A percentile compares a stretch with the other conserved stretches of the same genome.
Evolutionary conservation across 1,139 yeast species (phyloP).

Genomic region (Kurtzmaniella quercitrusa): DNA sequence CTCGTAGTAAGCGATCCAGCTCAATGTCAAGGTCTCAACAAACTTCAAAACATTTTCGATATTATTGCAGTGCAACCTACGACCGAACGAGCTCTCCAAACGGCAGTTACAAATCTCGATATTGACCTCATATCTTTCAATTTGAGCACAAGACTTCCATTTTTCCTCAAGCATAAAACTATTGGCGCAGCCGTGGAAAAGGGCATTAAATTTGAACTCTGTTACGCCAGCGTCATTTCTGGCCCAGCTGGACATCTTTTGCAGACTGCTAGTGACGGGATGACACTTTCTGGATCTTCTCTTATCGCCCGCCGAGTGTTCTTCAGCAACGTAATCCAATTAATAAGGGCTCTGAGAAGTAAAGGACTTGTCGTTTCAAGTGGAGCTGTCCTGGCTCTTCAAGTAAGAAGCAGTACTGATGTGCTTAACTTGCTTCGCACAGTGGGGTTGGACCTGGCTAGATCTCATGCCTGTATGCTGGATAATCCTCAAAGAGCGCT

Average conservation of each 20-base stretch:
- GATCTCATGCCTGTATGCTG: slow-evolving; percentile 58
- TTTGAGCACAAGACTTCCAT: slow-evolving; percentile 63
- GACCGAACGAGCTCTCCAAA: slow-evolving; percentile 73
- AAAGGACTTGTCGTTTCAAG: slow-evolving; percentile 77
- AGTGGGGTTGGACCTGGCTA: slow-evolving; percentile 64
- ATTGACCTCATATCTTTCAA: slow-evolving; percentile 78
- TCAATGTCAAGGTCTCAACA: slow-evolving; percentile 66
- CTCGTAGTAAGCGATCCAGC: slow-evolving; percentile 73
- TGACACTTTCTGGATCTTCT: slow-evolving; percentile 15
- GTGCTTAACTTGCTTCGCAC: slow-evolving; percentile 61
- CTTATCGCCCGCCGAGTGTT: slow-evolving; percentile 49
- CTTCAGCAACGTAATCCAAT: slow-evolving; percentile 67
- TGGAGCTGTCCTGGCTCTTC: slow-evolving; percentile 62
- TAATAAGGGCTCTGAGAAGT: slow-evolving; percentile 78
- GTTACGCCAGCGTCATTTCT: slow-evolving; percentile 54
- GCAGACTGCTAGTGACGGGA: slow-evolving; percentile 13
- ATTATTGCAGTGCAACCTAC: slow-evolving; percentile 77
- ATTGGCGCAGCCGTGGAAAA: slow-evolving; percentile 78
- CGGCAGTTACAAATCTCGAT: slow-evolving; percentile 69
- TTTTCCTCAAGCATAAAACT: slow-evolving; percentile 76
- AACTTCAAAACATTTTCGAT: slow-evolving; percentile 65
- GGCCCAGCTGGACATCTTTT: slow-evolving; percentile 35
- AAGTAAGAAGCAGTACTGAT: slow-evolving; percentile 64
- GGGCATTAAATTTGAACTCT: slow-evolving; percentile 80
- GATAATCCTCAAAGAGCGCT: slow-evolving; percentile 61